Evolutionary conservation across 2,329 filamentous ascomycete genomes (phyloP), one percentile per base, ranked within the genome.

Genomic region (Alternaria tenuissima): DNA sequence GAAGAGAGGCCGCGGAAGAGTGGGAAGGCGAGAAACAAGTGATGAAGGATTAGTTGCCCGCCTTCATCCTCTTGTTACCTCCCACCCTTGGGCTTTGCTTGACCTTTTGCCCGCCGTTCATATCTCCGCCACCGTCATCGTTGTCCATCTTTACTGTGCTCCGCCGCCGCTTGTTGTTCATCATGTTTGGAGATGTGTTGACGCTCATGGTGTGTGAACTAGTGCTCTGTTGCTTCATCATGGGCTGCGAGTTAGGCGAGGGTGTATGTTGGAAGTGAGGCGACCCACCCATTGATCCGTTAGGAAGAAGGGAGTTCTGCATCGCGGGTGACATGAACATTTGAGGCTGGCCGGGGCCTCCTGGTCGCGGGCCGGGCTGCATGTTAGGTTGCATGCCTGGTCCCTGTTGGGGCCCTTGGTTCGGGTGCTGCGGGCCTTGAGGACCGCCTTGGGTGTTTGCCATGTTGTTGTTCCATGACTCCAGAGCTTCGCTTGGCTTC

Each of bases 141-240:
- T 78, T 81, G 67, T 88, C 87, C 54, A 84, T 77, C 74, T 89
- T 89, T 57, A 88, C 85, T 14, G 84, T 84, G 74, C 87, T 89
- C 61, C 87, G 81, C 61, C 87, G 83, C 59, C 85, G 80, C 76
- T 89, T 89, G 69, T 83, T 83, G 67, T 79, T 84, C 43, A 87
- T 84, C 43, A 87, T 83, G 66, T 86, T 88, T 3, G 87, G 87
- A 65, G 87, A 89, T 5, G 87, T 88, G 65, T 87, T 89, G 32
- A 86, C 85, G 68, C 86, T 88, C 8, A 84, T 81, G 3, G 81
- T 83, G 64, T 79, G 79, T 18, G 76, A 85, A 74, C 82, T 86
- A 63, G 86, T 86, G 70, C 80, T 86, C 72, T 83, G 84, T 69
- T 87, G 86, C 47, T 84, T 81, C 52, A 85, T 80, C 85, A 89